Base-by-base conservation (phyloP, 768 basidiomycete species). In the Collybiopsis confluens region DNA sequence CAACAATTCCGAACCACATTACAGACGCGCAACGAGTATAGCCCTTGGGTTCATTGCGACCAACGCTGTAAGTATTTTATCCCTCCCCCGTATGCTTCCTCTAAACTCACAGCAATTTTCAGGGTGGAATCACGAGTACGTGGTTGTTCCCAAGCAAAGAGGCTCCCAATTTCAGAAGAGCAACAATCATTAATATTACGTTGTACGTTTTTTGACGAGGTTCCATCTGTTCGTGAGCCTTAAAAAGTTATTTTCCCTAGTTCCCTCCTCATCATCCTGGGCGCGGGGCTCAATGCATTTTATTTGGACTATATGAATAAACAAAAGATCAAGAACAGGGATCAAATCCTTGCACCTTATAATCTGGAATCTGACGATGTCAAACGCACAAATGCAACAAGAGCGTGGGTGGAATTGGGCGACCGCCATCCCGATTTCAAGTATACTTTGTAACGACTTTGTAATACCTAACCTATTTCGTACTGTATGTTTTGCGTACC, bases 121-220 rank as follows among this genome's bases (percentile, higher is more conserved):
- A 73, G 70, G 72, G 72, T 20, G 72, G 72, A 23, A 71, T 72
- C 26, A 58, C 70, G 24, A 73, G 71, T 55, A 72, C 72, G 3
- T 73, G 71, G 72, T 59, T 67, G 11, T 71, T 68, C 61, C 72
- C 72, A 13, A 68, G 70, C 0, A 72, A 67, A 6, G 69, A 72
- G 57, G 69, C 69, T 2, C 71, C 72, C 4, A 63, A 60, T 15
- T 73, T 68, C 55, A 68, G 54, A 24, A 70, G 67, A 45, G 70
- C 72, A 1, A 72, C 67, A 0, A 71, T 72, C 23, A 68, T 72
- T 63, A 64, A 71, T 47, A 58, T 72, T 10, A 54, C 58, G 8
- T 73, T 73, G 71, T 73, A 40, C 57, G 69, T 67, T 21, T 40
- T 23, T 16, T 30, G 30, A 16, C 27, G 4, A 6, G n/a, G 4